A percentile compares a stretch with the other conserved stretches of the same genome.
phyloP scores from a whole-genome alignment of 176 grass and related monocot species.

The Ensete glaucum region DNA sequence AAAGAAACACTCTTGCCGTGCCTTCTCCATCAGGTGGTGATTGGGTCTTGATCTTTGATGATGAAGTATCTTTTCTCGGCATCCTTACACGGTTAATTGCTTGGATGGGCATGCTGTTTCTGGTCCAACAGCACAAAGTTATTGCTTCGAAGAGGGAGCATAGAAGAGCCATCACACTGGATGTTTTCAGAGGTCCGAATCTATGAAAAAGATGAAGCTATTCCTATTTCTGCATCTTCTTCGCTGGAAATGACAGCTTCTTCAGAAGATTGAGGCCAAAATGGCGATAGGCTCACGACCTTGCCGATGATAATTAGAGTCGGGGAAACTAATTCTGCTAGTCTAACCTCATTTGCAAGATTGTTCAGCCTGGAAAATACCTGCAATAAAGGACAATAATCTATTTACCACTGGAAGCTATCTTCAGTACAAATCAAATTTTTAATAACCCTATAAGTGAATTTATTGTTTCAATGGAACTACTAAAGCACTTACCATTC shows the following conservation, averaged over 20 bases:
- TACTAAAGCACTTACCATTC: conserved; percentile 30
- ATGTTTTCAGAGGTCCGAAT: not conserved
- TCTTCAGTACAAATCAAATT: not conserved
- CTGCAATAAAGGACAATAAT: conserved; percentile 30
- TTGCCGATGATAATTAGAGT: conserved; percentile 85
- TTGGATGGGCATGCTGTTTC: no score
- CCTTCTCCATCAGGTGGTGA: no score
- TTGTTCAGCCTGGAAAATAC: conserved; percentile 60
- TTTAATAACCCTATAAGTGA: not conserved
- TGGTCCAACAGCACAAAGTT: no score
- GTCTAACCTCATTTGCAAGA: conserved; percentile 64
- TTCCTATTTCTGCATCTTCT: conserved; percentile 1
- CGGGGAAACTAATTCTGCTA: conserved; percentile 48
- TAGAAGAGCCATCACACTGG: no score
- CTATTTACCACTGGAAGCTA: not conserved
- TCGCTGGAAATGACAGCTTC: conserved; percentile 9
- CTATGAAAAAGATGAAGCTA: conserved; percentile 5
- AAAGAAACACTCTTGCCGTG: no score
- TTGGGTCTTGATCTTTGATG: no score
- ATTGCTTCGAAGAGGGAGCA: no score
- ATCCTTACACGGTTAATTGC: no score
- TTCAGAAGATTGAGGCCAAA: conserved; percentile 44
- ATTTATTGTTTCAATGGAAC: not conserved
- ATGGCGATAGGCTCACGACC: conserved; percentile 68
- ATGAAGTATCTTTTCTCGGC: no score